phyloP scores from a whole-genome alignment of 2,329 filamentous ascomycete genomes.

The Hypoxylon sp. region DNA sequence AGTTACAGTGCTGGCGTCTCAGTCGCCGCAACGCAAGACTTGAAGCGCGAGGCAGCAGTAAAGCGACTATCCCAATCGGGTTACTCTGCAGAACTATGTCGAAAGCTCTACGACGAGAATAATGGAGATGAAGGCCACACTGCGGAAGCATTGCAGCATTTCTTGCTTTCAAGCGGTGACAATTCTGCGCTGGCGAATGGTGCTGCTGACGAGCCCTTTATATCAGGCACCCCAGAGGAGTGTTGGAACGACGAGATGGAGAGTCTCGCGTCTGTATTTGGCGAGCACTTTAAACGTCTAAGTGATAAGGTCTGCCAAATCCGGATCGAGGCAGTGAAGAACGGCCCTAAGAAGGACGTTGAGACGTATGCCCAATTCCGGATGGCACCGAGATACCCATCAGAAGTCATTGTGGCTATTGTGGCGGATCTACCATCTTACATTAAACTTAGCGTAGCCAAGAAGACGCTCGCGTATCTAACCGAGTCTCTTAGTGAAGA shows the following conservation, averaged over 20 bases:
- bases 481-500: constrained; percentile 81
- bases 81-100: constrained; percentile 88
- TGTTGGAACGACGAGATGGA: constrained; percentile 89
- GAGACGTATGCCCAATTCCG: constrained; percentile 76
- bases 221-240: constrained; percentile 69
- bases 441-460: constrained; percentile 89
- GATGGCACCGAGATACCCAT: constrained; percentile 81
- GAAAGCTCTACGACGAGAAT: constrained; percentile 79
- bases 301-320: constrained; percentile 79
- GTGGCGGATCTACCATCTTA: constrained; percentile 85
- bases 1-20: constrained; percentile 92
- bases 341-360: constrained; percentile 65
- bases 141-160: constrained; percentile 83
- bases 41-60: constrained; percentile 85
- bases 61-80: constrained; percentile 86
- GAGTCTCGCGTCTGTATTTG: constrained; percentile 89
- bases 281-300: constrained; percentile 75
- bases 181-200: constrained; percentile 50
- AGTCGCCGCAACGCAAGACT: constrained; percentile 80
- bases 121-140: constrained; percentile 81
- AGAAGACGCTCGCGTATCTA: constrained; percentile 80
- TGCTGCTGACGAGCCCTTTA: constrained; percentile 61
- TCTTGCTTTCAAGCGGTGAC: constrained; percentile 69
- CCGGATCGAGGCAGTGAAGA: constrained; percentile 70
- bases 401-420: constrained; percentile 77